Evolutionary conservation across 108 stramenopile genomes (phyloP).

Genomic region (Conticribra weissflogii): DNA sequence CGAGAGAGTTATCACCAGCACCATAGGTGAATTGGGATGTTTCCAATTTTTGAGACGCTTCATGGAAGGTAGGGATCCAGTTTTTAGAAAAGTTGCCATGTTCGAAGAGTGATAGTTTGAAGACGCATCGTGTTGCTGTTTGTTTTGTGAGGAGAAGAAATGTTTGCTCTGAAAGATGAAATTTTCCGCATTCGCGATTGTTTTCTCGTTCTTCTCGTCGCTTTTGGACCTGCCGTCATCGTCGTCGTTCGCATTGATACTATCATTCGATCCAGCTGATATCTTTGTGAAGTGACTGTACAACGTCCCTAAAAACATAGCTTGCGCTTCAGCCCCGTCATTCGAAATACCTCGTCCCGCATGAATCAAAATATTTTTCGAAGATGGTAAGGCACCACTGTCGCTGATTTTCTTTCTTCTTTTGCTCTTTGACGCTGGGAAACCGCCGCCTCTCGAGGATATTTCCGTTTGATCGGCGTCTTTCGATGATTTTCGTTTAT

Average conservation of each 20-base stretch:
- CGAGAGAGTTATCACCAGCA: conserved; percentile 73
- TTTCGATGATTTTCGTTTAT: conserved; percentile 13
- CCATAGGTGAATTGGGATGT: conserved; percentile 57
- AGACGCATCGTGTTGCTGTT: conserved; percentile 9
- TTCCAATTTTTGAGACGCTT: conserved; percentile 79
- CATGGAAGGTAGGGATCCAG: conserved; percentile 36
- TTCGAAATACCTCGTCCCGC: conserved; percentile 54
- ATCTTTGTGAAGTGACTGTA: conserved; percentile 44
- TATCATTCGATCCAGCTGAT: not conserved
- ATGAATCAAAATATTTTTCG: conserved; percentile 41
- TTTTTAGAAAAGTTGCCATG: conserved; percentile 32
- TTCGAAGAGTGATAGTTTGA: conserved; percentile 15
- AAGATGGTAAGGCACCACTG: conserved; percentile 23
- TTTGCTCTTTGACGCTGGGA: conserved; percentile 34
- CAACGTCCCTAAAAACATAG: conserved; percentile 40
- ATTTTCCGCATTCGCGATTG: not conserved
- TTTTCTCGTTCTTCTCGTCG: not conserved
- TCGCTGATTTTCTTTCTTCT: conserved; percentile 31
- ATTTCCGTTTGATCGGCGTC: conserved; percentile 4
- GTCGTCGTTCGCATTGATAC: not conserved
- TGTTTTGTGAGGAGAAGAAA: conserved; percentile 15
- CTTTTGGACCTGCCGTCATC: not conserved
- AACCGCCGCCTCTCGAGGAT: not conserved
- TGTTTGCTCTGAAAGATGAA: conserved; percentile 25
- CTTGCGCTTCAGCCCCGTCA: conserved; percentile 33